These are phyloP conservation scores for Pharus latifolius DNA, from an alignment of 176 grass and related monocot species.

Conservation along the genomic window DNA sequence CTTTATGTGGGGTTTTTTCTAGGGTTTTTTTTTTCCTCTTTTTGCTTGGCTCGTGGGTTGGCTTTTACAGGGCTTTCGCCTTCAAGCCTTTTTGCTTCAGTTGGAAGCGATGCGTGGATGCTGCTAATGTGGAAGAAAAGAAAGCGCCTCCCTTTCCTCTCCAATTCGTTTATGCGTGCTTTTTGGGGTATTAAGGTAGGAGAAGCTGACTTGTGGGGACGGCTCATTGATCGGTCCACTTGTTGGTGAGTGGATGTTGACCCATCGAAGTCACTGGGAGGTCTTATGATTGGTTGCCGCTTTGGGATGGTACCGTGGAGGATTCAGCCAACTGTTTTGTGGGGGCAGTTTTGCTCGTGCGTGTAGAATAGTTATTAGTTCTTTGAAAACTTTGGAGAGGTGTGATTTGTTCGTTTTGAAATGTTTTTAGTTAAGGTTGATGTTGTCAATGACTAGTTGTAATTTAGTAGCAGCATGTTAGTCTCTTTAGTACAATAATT, in stretches of 20 bases:
- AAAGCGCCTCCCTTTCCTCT: background rate
- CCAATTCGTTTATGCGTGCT: conserved; percentile 5
- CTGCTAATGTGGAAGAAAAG: conserved; percentile 28
- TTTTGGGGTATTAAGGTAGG: background rate
- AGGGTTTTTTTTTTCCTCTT: conserved; percentile 45
- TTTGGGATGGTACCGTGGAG: background rate
- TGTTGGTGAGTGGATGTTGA: conserved; percentile 7
- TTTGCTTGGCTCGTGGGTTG: conserved; percentile 15
- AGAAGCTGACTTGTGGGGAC: conserved; percentile 3
- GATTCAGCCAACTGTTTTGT: background rate
- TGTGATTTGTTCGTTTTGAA: background rate
- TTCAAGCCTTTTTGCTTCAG: conserved; percentile 50
- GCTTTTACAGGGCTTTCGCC: conserved; percentile 33
- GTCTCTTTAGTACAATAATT: background rate
- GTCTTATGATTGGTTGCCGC: background rate
- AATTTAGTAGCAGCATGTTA: background rate
- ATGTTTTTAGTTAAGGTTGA: background rate
- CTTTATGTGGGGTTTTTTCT: conserved; percentile 44
- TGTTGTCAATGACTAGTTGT: background rate
- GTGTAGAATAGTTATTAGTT: background rate
- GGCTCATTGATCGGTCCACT: background rate
- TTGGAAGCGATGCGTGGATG: conserved; percentile 49
- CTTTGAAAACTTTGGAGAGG: background rate
- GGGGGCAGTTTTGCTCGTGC: background rate
- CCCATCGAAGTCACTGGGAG: background rate